Evolutionary conservation across 2,329 filamentous ascomycete genomes (phyloP), one percentile per base, ranked within the genome.

Genomic region (Colletotrichum caudatum): DNA sequence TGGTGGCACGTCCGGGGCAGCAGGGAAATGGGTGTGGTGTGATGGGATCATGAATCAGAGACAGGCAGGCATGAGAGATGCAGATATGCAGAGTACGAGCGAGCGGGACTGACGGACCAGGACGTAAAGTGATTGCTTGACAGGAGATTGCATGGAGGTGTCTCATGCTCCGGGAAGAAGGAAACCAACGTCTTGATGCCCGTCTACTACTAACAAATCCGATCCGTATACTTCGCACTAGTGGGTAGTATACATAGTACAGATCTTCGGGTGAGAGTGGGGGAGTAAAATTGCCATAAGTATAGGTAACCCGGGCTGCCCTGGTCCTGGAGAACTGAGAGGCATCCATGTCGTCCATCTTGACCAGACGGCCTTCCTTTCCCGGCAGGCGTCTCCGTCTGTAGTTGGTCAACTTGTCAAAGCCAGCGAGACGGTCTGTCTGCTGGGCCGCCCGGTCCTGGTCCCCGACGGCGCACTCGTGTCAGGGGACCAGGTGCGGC

Each of bases 361-460:
- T 46, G 37, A 58, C 37, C 44, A 59, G 65, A 71, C 60, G 59
- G 69, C 69, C 54, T 71, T 63, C 69, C 69, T 69, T 64, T 71
- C 58, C 33, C 23, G 65, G 69, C 41, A 69, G 64, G 48, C 16
- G 54, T 23, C 59, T 71, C 69, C 59, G 69, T 26, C 29, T 56
- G 44, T 64, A 20, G 65, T 71, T 71, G 69, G 65, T 60, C 59
- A 44, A 14, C 18, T 37, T 9, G 33, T 23, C 33, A n/a, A 18
- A 53, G 54, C 51, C 20, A 16, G 5, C 3, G 16, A 20, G 48
- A 61, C 11, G 29, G 56, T 7, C n/a, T 29, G 29, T 29, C 61
- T 46, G 50, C 33, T 51, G 50, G 54, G 54, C 26, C 5, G 54
- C 46, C 26, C 5, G 5, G 14, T 26, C 63, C 63, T 51, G 51